These are phyloP conservation scores for Leucocoprinus leucothites DNA, from an alignment of 768 basidiomycete genomes.

Conservation along the genomic window DNA sequence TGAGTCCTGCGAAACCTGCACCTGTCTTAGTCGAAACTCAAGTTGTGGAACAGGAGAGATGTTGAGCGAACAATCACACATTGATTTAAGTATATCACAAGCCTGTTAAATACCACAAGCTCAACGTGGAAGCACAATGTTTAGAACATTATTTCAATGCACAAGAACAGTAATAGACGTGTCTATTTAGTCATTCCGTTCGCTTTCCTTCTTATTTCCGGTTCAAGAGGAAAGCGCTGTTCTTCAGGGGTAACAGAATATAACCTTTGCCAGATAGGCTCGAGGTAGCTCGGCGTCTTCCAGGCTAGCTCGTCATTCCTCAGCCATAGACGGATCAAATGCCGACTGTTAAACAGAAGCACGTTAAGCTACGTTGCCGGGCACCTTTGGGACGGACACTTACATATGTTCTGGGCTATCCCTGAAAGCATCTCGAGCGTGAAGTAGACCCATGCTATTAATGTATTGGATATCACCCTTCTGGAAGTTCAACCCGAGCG, in stretches of 20 bases:
- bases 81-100: no score
- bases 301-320: slow-evolving; percentile 46
- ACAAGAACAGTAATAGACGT: background rate
- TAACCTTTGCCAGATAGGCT: slow-evolving; percentile 34
- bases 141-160: background rate
- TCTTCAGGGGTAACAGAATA: slow-evolving; percentile 38
- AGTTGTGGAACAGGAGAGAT: no score
- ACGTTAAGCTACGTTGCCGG: background rate
- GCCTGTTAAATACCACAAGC: no score
- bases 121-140: background rate
- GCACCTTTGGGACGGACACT: slow-evolving; percentile 14
- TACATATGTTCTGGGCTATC: slow-evolving; percentile 41
- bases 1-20: no score
- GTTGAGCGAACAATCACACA: no score
- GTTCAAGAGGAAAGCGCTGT: slow-evolving; percentile 41
- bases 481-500: slow-evolving; percentile 41
- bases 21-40: no score
- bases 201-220: slow-evolving; percentile 38
- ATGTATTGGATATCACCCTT: slow-evolving; percentile 51
- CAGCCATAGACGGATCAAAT: slow-evolving; percentile 43
- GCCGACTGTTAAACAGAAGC: slow-evolving; percentile 27
- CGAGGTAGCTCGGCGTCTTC: slow-evolving; percentile 37
- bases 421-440: slow-evolving; percentile 41
- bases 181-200: slow-evolving; percentile 27
- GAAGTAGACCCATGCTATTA: slow-evolving; percentile 41